Conservation (phyloP, 108 stramenopile genomes). For the Skeletonema menzelii region DNA sequence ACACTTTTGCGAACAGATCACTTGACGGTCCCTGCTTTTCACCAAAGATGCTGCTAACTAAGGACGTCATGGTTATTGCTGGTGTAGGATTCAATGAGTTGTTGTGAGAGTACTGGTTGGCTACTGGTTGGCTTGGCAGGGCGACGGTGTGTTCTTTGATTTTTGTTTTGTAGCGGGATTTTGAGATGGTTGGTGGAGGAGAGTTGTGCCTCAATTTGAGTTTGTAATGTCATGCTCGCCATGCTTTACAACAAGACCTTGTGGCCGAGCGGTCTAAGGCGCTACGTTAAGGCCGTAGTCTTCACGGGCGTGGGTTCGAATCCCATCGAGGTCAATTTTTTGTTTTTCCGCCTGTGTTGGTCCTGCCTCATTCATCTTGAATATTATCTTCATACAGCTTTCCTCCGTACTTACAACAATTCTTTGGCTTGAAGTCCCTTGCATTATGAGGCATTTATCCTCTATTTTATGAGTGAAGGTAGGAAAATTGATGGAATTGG, state of each 20-base stretch:
- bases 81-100: neutral
- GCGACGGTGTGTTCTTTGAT: too few species aligned
- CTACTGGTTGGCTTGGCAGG: too few species aligned
- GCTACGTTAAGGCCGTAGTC: constrained; percentile 93
- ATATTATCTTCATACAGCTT: too few species aligned
- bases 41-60: constrained; percentile 31
- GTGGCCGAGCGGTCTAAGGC: constrained; percentile 92
- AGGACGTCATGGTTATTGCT: constrained; percentile 6
- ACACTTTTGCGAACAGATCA: constrained; percentile 4
- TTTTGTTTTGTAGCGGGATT: neutral
- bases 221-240: neutral
- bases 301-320: constrained; percentile 89
- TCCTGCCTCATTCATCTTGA: too few species aligned
- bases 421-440: too few species aligned
- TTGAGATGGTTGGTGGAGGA: neutral
- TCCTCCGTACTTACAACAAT: too few species aligned
- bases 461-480: too few species aligned
- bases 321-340: constrained; percentile 63
- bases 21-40: neutral
- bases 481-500: too few species aligned
- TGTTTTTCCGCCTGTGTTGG: neutral
- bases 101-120: too few species aligned
- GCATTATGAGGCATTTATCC: too few species aligned
- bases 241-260: neutral
- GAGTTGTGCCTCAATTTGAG: neutral